These are phyloP conservation scores for Kalmusia sp. DNA, from an alignment of 2,329 filamentous ascomycete species.

Conservation along the genomic window DNA sequence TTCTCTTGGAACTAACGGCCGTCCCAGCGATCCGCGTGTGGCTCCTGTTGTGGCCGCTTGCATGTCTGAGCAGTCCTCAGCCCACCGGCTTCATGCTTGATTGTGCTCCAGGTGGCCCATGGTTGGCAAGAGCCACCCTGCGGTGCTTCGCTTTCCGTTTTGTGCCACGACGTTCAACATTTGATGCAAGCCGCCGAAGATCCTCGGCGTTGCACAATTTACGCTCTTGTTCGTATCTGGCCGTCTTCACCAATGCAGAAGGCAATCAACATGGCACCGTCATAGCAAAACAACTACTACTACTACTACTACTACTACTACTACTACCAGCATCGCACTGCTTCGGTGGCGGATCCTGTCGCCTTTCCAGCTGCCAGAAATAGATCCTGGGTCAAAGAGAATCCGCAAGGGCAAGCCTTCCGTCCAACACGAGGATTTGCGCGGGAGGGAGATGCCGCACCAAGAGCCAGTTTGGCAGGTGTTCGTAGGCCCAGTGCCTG, in stretches of 20 bases:
- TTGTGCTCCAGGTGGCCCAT: conserved; percentile 12
- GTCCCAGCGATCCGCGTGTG: conserved; percentile 43
- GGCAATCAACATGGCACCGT: background rate
- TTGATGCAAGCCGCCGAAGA: background rate
- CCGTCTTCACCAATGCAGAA: background rate
- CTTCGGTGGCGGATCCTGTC: conserved; percentile 13
- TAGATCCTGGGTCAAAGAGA: conserved; percentile 18
- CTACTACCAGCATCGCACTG: conserved; percentile 20
- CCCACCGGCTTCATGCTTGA: conserved; percentile 21
- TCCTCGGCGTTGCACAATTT: conserved; percentile 2
- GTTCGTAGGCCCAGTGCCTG: no score
- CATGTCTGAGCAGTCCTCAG: conserved; percentile 27
- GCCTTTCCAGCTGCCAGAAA: conserved; percentile 12
- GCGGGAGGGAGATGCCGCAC: conserved; percentile 23
- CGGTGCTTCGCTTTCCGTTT: conserved; percentile 8
- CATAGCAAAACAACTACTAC: background rate
- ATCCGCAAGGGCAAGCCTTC: conserved; percentile 25
- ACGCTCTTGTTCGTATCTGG: background rate
- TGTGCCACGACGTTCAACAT: conserved; percentile 17
- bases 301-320: conserved; percentile 20
- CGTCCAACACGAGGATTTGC: conserved; percentile 27
- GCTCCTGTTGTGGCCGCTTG: conserved; percentile 38
- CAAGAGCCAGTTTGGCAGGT: conserved; percentile 17
- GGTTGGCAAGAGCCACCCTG: conserved; percentile 15
- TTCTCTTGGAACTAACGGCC: conserved; percentile 44